Evolutionary conservation across 306 rosid genomes (phyloP), one percentile per base, ranked within the genome.

Genomic region (Gynostemma pentaphyllum): DNA sequence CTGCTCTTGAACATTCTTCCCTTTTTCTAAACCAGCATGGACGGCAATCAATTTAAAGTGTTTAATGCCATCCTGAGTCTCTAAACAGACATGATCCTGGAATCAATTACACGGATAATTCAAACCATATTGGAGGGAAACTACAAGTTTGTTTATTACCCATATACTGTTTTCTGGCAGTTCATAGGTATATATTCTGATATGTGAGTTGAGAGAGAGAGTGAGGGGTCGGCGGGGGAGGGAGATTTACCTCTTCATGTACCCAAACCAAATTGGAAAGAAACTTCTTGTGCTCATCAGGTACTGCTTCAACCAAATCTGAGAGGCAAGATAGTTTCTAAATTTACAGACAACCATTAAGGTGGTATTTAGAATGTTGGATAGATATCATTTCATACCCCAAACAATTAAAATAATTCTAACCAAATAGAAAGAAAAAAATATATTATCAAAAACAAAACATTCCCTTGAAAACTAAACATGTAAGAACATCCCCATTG

Each of bases 271-370:
- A 51, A 75, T 88, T 74, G 40, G 87, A 80, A 54, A 92, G 96
- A 73, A 92, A 88, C 74, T 82, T 84, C 85, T 88, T 92, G 77
- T 92, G 98, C 19, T 82, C 88, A 26, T 88, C 95, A 60, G 96
- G 96, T 72, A 92, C 95, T 28, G 88, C 96, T 74, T 79, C 78
- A 16, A 86, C 80, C 90, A 92, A 84, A 88, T 88, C 94, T 88
- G 87, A 44, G 19, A n/a, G n/a, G 46, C 19, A 64, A 19, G 18
- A 45, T 46, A 45, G 52, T 24, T 64, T 24, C 68, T 64, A 41
- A 64, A 64, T 46, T 13, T 13, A 40, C 18, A 24, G 7, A 54
- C 10, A 52, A 51, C 24, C 13, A 52, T 9, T 36, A 9, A 22
- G 66, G 7, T 40, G 14, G 32, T 28, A 15, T 61, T 7, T 56